Base-by-base conservation (phyloP, 1,284 basidiomycete species). In the Naganishia sp. region DNA sequence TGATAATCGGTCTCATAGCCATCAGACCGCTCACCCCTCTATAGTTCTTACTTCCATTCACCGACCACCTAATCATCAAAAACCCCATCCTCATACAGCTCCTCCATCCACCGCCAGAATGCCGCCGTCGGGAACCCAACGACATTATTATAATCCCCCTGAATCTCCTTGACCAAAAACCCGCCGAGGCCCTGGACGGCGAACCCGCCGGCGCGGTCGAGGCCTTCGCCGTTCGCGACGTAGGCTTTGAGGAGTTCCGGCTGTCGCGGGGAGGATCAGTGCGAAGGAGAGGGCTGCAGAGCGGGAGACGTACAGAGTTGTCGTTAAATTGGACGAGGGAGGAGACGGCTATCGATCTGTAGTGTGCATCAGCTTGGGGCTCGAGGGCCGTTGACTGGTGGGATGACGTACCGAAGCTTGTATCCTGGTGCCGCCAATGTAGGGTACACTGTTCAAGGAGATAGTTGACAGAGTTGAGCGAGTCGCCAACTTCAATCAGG, bases 151-250 rank as follows among this genome's bases (percentile, higher is more conserved):
- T 89, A 96, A 76, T 95, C 92, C 1, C 95, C 94, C 65, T 96
- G 90, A 35, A 97, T 86, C 72, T 89, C 88, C 54, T 89, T 84
- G 57, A 97, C 81, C 42, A 98, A 82, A 51, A 93, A 71, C 1
- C 88, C 88, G 0, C 92, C 94, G 1, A 88, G 82, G 2, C 92
- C 92, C 84, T 98, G 95, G 53, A 95, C 88, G 2, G 93, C 93
- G 76, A 98, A 98, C 0, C 95, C 95, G 4, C 94, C 95, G 0
- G 94, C 94, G 23, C 93, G 85, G 74, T 96, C 92, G 53, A 89
- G 76, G 0, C 95, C 95, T 79, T 99, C 95, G 1, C 88, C 90
- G 61, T 85, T 89, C 41, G 93, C 88, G 39, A 89, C 92, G 73
- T 98, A 98, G 0, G 92, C 91, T 71, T 90, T 76, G 15, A 97